These are phyloP conservation scores for Strobilomyces dryophilus DNA, from an alignment of 768 basidiomycete genomes.

Conservation along the genomic window DNA sequence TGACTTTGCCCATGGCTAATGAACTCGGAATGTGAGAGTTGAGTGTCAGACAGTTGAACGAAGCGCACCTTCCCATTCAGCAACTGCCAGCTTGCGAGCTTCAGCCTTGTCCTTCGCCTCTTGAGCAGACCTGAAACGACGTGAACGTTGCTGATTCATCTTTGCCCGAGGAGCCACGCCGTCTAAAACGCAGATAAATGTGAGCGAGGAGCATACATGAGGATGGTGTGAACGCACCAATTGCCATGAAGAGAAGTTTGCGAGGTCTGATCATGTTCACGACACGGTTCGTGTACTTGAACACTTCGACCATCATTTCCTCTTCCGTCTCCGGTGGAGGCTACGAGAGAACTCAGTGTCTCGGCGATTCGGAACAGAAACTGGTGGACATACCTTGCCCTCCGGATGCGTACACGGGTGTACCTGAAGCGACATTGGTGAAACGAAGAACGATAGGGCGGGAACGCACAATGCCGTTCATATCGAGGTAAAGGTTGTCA, in stretches of 20 bases:
- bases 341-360: slow-evolving; percentile 34
- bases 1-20: slow-evolving; percentile 86
- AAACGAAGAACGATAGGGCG: neutral
- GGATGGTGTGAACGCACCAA: slow-evolving; percentile 54
- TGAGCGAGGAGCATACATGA: neutral
- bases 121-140: slow-evolving; percentile 92
- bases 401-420: slow-evolving; percentile 99
- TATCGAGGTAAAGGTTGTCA: slow-evolving; percentile 96
- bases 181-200: slow-evolving; percentile 44
- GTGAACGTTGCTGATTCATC: slow-evolving; percentile 99
- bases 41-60: neutral
- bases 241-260: slow-evolving; percentile 96
- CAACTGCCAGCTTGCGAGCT: slow-evolving; percentile 75
- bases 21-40: neutral
- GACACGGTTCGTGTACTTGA: slow-evolving; percentile 94
- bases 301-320: slow-evolving; percentile 98
- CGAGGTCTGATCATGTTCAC: slow-evolving; percentile 96
- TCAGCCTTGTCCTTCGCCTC: slow-evolving; percentile 95
- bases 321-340: slow-evolving; percentile 97
- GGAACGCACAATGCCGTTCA: slow-evolving; percentile 91
- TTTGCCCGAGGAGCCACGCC: slow-evolving; percentile 98
- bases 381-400: slow-evolving; percentile 61
- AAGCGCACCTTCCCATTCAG: slow-evolving; percentile 75
- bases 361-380: neutral
- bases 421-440: slow-evolving; percentile 45